phyloP scores from a whole-genome alignment of 139 green algal genomes.

The Micractinium sp. region DNA sequence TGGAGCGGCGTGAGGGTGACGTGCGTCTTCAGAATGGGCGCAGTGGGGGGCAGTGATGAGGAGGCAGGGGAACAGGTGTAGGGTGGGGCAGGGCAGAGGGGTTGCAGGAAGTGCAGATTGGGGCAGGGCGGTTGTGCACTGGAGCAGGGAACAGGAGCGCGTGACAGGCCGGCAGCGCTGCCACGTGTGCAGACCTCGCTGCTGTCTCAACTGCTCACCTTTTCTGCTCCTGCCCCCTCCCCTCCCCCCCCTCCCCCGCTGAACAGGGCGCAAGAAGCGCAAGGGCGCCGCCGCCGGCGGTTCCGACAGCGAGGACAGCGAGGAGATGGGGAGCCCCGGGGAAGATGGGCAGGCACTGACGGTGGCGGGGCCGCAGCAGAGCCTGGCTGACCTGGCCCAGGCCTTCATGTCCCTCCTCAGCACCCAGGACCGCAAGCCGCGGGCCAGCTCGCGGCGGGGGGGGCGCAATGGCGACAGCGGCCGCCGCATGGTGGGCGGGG shows the following conservation, averaged over 20 bases:
- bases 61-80: no score
- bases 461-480: neutral
- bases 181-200: neutral
- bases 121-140: no score
- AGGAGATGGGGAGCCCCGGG: constrained; percentile 10
- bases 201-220: neutral
- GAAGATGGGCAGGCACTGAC: constrained; percentile 5
- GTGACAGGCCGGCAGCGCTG: no score
- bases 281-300: constrained; percentile 5
- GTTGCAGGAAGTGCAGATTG: no score
- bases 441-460: neutral
- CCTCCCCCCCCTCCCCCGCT: constrained; percentile 32
- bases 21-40: no score
- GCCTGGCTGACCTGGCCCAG: constrained; percentile 43
- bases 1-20: no score
- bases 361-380: constrained; percentile 29
- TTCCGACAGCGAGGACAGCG: constrained; percentile 22
- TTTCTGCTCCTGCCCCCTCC: neutral
- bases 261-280: constrained; percentile 51
- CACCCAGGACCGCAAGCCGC: constrained; percentile 22
- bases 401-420: constrained; percentile 48
- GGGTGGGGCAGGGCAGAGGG: no score
- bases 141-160: no score
- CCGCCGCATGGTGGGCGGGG: neutral
- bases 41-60: no score